Evolutionary conservation across 164 flowering plant genomes (phyloP).

Genomic region (Vitis labrusca): DNA sequence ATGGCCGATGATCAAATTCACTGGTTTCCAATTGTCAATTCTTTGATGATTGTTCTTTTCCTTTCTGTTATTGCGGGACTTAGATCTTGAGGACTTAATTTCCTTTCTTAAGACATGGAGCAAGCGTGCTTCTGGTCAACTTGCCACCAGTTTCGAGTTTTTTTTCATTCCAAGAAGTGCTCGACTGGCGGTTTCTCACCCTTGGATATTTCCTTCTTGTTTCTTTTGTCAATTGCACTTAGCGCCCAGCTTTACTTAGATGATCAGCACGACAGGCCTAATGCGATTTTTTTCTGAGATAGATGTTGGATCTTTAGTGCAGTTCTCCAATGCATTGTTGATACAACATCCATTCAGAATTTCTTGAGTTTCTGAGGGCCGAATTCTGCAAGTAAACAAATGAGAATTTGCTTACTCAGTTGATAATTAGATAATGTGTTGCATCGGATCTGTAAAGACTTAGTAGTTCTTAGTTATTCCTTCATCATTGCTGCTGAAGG

Average conservation of each 20-base stretch:
- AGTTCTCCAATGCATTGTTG: slow-evolving; percentile 45
- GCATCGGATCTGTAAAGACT: slow-evolving; percentile 24
- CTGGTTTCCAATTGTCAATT: slow-evolving; percentile 89
- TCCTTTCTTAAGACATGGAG: slow-evolving; percentile 72
- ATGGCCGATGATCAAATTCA: slow-evolving; percentile 87
- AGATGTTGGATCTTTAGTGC: slow-evolving; percentile 58
- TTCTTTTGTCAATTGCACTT: slow-evolving; percentile 96
- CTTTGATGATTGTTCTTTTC: slow-evolving; percentile 87
- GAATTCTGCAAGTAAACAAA: slow-evolving; percentile 27
- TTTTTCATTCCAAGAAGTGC: slow-evolving; percentile 73
- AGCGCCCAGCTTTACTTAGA: slow-evolving; percentile 39
- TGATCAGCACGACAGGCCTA: slow-evolving; percentile 51
- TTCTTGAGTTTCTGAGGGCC: slow-evolving; percentile 44
- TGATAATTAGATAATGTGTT: slow-evolving; percentile 15
- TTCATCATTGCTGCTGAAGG: slow-evolving; percentile 24
- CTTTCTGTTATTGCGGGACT: slow-evolving; percentile 62
- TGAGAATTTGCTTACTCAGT: slow-evolving; percentile 26
- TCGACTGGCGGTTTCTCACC: slow-evolving; percentile 79
- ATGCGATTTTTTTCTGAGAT: slow-evolving; percentile 55
- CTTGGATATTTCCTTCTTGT: slow-evolving; percentile 68
- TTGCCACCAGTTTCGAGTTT: slow-evolving; percentile 44
- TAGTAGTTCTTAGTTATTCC: slow-evolving; percentile 19
- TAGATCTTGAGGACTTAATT: slow-evolving; percentile 27
- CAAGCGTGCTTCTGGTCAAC: slow-evolving; percentile 59
- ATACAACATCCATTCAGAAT: slow-evolving; percentile 35